phyloP scores from a whole-genome alignment of 2,329 filamentous ascomycete species.

The Fusarium fujikuroi region DNA sequence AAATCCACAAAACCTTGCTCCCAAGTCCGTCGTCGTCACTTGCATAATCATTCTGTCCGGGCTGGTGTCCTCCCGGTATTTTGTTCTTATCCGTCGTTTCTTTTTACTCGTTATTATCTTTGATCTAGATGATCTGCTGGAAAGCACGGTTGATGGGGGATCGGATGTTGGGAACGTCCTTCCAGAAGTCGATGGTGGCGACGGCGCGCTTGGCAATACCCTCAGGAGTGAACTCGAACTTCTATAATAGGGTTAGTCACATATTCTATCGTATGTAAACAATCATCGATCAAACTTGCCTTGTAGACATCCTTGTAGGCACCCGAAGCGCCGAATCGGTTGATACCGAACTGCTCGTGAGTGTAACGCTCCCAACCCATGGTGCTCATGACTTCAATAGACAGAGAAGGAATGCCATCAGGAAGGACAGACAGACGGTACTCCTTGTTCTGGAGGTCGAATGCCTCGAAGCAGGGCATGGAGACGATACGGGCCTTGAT shows the following conservation, averaged over 20 bases:
- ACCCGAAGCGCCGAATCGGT: slow-evolving; percentile 97
- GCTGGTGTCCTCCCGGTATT: slow-evolving; percentile 19
- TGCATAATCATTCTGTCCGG: slow-evolving; percentile 40
- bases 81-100: slow-evolving; percentile 27
- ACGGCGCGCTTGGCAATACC: slow-evolving; percentile 95
- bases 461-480: slow-evolving; percentile 96
- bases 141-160: slow-evolving; percentile 98
- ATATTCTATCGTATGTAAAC: neutral
- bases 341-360: slow-evolving; percentile 99
- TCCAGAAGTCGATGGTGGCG: slow-evolving; percentile 96
- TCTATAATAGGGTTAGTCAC: slow-evolving; percentile 67
- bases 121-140: slow-evolving; percentile 87
- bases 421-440: slow-evolving; percentile 94
- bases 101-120: slow-evolving; percentile 28
- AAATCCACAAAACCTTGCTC: slow-evolving; percentile 40
- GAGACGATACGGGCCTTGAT: slow-evolving; percentile 93
- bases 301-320: slow-evolving; percentile 98
- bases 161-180: slow-evolving; percentile 88
- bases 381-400: slow-evolving; percentile 96
- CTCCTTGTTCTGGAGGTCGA: slow-evolving; percentile 92
- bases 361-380: slow-evolving; percentile 99
- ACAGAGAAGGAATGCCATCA: slow-evolving; percentile 91
- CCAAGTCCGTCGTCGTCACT: slow-evolving; percentile 42
- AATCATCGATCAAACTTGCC: slow-evolving; percentile 60
- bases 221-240: slow-evolving; percentile 99